Conservation (phyloP, 306 rosid genomes). For the Astragalus membranaceus region DNA sequence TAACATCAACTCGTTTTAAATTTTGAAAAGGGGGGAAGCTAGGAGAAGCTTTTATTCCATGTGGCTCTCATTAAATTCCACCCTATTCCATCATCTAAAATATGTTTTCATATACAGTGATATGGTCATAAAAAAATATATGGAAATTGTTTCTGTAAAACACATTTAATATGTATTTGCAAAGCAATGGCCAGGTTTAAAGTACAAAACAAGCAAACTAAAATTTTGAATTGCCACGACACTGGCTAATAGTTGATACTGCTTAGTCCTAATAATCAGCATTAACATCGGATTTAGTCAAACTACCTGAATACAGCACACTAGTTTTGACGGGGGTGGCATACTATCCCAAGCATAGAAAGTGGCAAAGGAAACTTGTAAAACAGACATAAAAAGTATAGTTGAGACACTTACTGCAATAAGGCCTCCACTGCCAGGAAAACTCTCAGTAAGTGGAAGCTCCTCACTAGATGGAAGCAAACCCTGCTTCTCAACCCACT, state of each 20-base stretch:
- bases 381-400: neutral
- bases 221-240: neutral
- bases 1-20: neutral
- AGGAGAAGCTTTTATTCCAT: neutral
- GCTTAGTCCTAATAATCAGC: neutral
- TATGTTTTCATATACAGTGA: neutral
- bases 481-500: conserved; percentile 99
- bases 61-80: neutral
- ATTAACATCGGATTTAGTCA: neutral
- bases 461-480: conserved; percentile 94
- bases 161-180: neutral
- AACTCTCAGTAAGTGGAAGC: conserved; percentile 90
- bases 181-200: neutral
- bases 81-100: neutral
- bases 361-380: neutral
- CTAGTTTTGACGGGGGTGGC: neutral
- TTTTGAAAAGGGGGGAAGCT: neutral
- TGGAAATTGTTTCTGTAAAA: neutral
- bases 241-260: neutral
- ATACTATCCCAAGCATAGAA: conserved; percentile 3
- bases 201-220: neutral
- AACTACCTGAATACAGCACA: neutral
- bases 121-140: neutral
- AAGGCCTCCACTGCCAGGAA: conserved; percentile 80
- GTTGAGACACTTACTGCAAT: conserved; percentile 55